Evolutionary conservation across 345 rosid genomes (phyloP).

Genomic region (Murraya koenigii): DNA sequence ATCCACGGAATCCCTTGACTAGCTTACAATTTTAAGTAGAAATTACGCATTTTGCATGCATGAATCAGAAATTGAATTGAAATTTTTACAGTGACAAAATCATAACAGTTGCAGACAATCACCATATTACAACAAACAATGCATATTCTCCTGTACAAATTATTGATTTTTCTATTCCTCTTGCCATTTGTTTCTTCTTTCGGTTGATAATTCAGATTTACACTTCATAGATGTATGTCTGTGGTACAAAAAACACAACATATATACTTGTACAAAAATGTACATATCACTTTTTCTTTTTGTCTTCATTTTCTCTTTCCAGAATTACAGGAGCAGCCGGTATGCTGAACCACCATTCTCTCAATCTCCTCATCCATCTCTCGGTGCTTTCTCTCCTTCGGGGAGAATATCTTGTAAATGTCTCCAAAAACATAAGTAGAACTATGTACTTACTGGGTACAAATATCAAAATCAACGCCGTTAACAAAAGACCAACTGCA

Average conservation of each 20-base stretch:
- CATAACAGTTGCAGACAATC: no score
- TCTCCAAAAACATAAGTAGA: slow-evolving; percentile 55
- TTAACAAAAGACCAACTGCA: slow-evolving; percentile 49
- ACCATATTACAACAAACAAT: no score
- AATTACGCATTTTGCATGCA: no score
- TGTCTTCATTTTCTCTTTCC: slow-evolving; percentile 67
- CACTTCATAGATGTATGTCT: neutral
- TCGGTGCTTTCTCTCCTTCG: slow-evolving; percentile 67
- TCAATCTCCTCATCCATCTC: slow-evolving; percentile 70
- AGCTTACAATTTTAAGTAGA: no score
- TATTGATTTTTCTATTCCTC: no score
- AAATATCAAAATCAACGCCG: slow-evolving; percentile 46
- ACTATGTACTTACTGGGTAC: slow-evolving; percentile 61
- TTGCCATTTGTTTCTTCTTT: no score
- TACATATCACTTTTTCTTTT: slow-evolving; percentile 52
- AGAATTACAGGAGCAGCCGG: slow-evolving; percentile 89
- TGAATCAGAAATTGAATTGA: no score
- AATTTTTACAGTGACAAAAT: no score
- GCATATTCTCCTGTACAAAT: no score
- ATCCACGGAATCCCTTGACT: no score
- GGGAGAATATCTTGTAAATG: slow-evolving; percentile 79
- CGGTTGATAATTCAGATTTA: neutral
- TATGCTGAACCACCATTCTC: slow-evolving; percentile 99
- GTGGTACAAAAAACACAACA: neutral
- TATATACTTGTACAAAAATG: neutral